phyloP scores from a whole-genome alignment of 2,329 filamentous ascomycete genomes.

The Fusarium xyrophilum region DNA sequence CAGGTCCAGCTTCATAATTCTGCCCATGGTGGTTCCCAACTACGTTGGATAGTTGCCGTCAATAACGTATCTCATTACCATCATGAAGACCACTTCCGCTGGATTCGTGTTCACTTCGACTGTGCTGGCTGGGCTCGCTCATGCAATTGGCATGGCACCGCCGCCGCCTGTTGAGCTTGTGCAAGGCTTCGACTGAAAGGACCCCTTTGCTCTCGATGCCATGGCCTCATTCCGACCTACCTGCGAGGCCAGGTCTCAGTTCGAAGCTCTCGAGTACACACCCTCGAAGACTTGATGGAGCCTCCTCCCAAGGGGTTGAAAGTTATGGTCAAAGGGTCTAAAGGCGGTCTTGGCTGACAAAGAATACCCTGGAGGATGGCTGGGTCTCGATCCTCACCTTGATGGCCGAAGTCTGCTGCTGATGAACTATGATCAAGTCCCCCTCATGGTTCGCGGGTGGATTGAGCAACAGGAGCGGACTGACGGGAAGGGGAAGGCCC shows the following conservation, averaged over 20 bases:
- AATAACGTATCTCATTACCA: background rate
- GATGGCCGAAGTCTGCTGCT: slow-evolving; percentile 55
- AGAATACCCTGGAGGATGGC: slow-evolving; percentile 60
- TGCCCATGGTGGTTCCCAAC: background rate
- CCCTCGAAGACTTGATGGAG: slow-evolving; percentile 52
- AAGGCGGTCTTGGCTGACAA: slow-evolving; percentile 50
- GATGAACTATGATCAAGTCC: slow-evolving; percentile 56
- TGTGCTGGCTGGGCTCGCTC: slow-evolving; percentile 25
- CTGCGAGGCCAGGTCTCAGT: slow-evolving; percentile 47
- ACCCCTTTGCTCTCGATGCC: slow-evolving; percentile 48
- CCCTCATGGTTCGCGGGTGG: slow-evolving; percentile 55
- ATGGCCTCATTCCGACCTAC: slow-evolving; percentile 44
- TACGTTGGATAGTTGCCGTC: background rate
- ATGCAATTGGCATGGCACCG: slow-evolving; percentile 41
- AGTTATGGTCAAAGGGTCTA: slow-evolving; percentile 50
- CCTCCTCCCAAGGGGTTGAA: slow-evolving; percentile 49
- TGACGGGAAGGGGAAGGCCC: slow-evolving; percentile 46
- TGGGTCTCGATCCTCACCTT: slow-evolving; percentile 59
- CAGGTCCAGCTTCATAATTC: background rate
- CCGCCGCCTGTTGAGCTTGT: slow-evolving; percentile 46
- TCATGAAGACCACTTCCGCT: slow-evolving; percentile 37
- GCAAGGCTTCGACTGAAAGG: slow-evolving; percentile 50
- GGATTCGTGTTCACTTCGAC: slow-evolving; percentile 2
- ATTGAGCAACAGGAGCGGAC: slow-evolving; percentile 53
- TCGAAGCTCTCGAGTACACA: slow-evolving; percentile 51